Conservation (phyloP, 768 basidiomycete genomes). For the Cystofilobasidium capitatum region DNA sequence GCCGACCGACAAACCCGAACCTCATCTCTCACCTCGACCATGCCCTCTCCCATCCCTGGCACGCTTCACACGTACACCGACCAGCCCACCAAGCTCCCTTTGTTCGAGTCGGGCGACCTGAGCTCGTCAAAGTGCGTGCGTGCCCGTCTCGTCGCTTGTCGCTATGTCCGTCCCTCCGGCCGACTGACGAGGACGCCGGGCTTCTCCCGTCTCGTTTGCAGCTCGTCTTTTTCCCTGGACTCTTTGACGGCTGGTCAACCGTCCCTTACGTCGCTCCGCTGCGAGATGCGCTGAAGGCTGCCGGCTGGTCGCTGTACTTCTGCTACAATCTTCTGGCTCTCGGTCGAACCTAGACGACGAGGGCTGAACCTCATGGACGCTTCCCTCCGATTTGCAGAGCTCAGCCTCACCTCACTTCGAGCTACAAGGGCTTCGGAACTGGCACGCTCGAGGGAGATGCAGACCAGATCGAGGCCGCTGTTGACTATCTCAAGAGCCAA, state of each 20-base stretch:
- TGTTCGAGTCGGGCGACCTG: conserved; percentile 9
- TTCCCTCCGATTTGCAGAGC: conserved; percentile 1
- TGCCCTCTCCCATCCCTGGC: background rate
- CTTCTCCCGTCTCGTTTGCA: background rate
- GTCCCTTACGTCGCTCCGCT: conserved; percentile 14
- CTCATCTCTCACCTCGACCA: background rate
- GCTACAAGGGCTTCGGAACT: conserved; percentile 17
- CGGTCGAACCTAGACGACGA: background rate
- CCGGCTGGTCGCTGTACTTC: conserved; percentile 19
- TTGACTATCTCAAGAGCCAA: conserved; percentile 9
- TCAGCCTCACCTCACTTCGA: conserved; percentile 17
- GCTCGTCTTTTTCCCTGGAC: conserved; percentile 23
- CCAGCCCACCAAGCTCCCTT: conserved; percentile 1
- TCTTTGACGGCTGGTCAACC: conserved; percentile 6
- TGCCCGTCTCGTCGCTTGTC: background rate
- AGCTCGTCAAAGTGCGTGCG: background rate
- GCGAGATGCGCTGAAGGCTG: background rate
- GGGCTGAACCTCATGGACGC: background rate
- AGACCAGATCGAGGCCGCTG: conserved; percentile 3
- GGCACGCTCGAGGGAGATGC: conserved; percentile 10
- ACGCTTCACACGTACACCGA: conserved; percentile 1
- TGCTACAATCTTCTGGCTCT: background rate
- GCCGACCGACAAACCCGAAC: too few relatives aligned
- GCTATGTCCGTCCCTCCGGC: background rate
- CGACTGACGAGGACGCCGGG: background rate